Percentiles rank a stretch among this genome's conserved stretches.
These are phyloP conservation scores for Rubia tinctorum DNA, from an alignment of 305 asterid species.

Conservation along the genomic window DNA sequence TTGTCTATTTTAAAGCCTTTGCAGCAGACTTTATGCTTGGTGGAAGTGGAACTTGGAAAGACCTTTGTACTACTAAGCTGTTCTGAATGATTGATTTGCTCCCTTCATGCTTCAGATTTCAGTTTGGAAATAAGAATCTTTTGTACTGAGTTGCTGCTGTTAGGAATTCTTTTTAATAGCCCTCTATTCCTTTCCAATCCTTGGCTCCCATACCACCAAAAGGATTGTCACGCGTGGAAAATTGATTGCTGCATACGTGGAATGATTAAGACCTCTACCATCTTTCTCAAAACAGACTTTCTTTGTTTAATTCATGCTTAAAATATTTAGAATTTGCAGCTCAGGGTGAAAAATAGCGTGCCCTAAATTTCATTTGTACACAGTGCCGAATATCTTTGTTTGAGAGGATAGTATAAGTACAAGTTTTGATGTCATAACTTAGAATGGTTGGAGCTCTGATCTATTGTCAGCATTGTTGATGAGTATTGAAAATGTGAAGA, in stretches of 20 bases:
- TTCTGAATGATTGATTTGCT: not conserved
- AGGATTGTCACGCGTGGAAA: not conserved
- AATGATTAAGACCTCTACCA: not conserved
- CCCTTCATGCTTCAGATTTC: not conserved
- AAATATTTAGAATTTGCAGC: not conserved
- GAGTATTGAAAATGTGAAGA: constrained; percentile 2
- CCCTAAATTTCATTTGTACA: not conserved
- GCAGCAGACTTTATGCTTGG: not conserved
- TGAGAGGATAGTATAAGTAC: constrained; percentile 3
- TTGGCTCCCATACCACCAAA: not conserved
- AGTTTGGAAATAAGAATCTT: not conserved
- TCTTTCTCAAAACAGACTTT: not conserved
- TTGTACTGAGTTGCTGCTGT: constrained; percentile 1
- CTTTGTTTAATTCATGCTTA: not conserved
- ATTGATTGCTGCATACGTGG: not conserved
- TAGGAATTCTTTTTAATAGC: not conserved
- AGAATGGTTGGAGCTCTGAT: not conserved
- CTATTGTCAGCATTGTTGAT: not conserved
- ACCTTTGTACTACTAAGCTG: not conserved
- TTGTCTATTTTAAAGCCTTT: constrained; percentile 6
- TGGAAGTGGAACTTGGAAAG: constrained; percentile 2
- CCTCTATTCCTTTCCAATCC: not conserved
- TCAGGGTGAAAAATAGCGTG: not conserved
- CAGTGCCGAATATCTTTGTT: not conserved
- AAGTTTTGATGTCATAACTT: not conserved